These are phyloP conservation scores for Bacidia gigantensis DNA, from an alignment of 495 filamentous ascomycete genomes.

Conservation along the genomic window DNA sequence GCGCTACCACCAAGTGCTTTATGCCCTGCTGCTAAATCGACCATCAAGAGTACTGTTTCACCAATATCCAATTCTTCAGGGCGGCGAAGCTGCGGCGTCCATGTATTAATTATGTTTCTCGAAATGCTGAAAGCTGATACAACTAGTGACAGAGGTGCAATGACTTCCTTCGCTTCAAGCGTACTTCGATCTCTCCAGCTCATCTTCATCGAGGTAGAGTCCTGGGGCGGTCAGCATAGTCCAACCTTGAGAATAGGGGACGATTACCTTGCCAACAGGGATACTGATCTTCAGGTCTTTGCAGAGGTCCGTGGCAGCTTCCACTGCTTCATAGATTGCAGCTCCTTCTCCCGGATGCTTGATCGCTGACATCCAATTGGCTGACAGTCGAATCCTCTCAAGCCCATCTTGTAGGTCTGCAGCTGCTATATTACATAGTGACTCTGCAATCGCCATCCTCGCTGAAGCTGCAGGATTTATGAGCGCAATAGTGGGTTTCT, in stretches of 20 bases:
- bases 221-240: slow-evolving; percentile 37
- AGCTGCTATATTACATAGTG: slow-evolving; percentile 80
- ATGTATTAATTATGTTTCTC: slow-evolving; percentile 64
- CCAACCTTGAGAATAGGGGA: neutral
- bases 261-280: slow-evolving; percentile 40
- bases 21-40: slow-evolving; percentile 67
- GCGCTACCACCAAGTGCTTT: slow-evolving; percentile 84
- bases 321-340: slow-evolving; percentile 67
- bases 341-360: slow-evolving; percentile 90
- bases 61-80: slow-evolving; percentile 60
- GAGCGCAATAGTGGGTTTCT: slow-evolving; percentile 79
- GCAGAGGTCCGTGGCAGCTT: slow-evolving; percentile 79
- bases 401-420: slow-evolving; percentile 69
- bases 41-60: slow-evolving; percentile 77
- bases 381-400: slow-evolving; percentile 68
- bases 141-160: slow-evolving; percentile 77
- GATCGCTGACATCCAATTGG: slow-evolving; percentile 97
- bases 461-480: slow-evolving; percentile 90
- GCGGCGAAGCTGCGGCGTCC: slow-evolving; percentile 80
- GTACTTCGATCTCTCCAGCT: slow-evolving; percentile 70
- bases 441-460: slow-evolving; percentile 91
- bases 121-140: slow-evolving; percentile 84
- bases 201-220: slow-evolving; percentile 98
- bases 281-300: slow-evolving; percentile 78
- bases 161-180: slow-evolving; percentile 65